Percentiles rank a stretch among this genome's conserved stretches.
These are phyloP conservation scores for Volutella citrinella DNA, from an alignment of 2,329 filamentous ascomycete species.

Conservation along the genomic window DNA sequence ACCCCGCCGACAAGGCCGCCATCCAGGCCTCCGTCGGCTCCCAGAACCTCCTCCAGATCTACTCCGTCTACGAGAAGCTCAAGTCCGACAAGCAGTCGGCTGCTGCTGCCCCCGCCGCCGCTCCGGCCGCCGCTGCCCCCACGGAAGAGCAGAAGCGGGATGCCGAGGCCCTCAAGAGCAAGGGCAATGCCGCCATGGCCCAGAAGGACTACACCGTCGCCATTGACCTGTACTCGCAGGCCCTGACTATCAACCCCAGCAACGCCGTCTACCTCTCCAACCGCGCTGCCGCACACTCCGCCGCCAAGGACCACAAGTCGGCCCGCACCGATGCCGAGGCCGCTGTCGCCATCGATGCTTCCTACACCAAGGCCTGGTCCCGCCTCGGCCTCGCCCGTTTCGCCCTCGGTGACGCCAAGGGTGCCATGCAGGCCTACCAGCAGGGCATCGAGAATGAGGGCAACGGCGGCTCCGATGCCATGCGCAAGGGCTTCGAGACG, in stretches of 20 bases:
- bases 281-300: conserved; percentile 90
- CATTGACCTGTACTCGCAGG: conserved; percentile 84
- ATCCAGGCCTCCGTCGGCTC: conserved; percentile 75
- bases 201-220: conserved; percentile 83
- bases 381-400: conserved; percentile 87
- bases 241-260: conserved; percentile 72
- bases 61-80: conserved; percentile 93
- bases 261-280: conserved; percentile 98
- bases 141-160: conserved; percentile 67
- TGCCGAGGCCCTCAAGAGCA: conserved; percentile 83
- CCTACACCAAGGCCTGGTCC: conserved; percentile 97
- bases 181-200: conserved; percentile 93
- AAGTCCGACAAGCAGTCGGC: conserved; percentile 53
- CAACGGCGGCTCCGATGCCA: conserved; percentile 89
- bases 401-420: conserved; percentile 85
- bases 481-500: conserved; percentile 96
- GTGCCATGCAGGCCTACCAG: conserved; percentile 91
- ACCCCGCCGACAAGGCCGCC: conserved; percentile 72
- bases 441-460: conserved; percentile 93
- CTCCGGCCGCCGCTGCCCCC: conserved; percentile 28
- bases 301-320: conserved; percentile 76
- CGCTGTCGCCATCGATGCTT: conserved; percentile 81
- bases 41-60: conserved; percentile 88
- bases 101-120: conserved; percentile 34
- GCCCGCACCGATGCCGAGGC: conserved; percentile 87